phyloP scores from a whole-genome alignment of 768 basidiomycete genomes.

The Tylopilus balloui region DNA sequence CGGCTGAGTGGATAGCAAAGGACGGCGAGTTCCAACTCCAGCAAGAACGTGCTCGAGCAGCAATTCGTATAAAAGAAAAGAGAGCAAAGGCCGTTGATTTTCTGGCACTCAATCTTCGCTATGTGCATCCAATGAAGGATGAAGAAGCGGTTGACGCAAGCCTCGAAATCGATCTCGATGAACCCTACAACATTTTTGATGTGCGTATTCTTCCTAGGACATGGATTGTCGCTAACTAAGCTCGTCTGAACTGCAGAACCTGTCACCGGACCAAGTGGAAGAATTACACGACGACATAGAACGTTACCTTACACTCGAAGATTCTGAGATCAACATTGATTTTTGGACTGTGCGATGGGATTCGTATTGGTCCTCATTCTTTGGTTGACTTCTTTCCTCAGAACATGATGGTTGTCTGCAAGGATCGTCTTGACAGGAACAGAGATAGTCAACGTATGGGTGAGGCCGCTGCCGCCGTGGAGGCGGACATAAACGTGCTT shows the following conservation, averaged over 20 bases:
- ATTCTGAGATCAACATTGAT: conserved; percentile 79
- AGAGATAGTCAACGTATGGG: conserved; percentile 58
- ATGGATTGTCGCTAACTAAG: background rate
- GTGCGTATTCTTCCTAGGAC: conserved; percentile 43
- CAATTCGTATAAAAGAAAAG: conserved; percentile 93
- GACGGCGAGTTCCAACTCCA: conserved; percentile 97
- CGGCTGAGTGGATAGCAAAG: conserved; percentile 97
- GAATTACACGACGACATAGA: conserved; percentile 95
- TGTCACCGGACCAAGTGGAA: conserved; percentile 81
- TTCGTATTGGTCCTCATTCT: background rate
- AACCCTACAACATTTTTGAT: conserved; percentile 96
- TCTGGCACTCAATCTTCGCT: conserved; percentile 90
- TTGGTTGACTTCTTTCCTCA: conserved; percentile 29
- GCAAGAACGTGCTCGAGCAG: conserved; percentile 85
- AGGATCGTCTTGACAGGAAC: conserved; percentile 79
- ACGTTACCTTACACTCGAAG: conserved; percentile 84
- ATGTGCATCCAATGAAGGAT: conserved; percentile 73
- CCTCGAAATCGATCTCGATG: conserved; percentile 96
- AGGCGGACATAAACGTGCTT: conserved; percentile 75
- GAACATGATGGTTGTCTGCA: conserved; percentile 98
- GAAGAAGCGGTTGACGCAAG: conserved; percentile 81
- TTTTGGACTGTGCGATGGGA: conserved; percentile 83
- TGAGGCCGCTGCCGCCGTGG: conserved; percentile 71
- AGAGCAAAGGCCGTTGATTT: conserved; percentile 99
- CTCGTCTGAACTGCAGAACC: conserved; percentile 49